phyloP scores from a whole-genome alignment of 2,329 filamentous ascomycete species.

The Claviceps sp. region DNA sequence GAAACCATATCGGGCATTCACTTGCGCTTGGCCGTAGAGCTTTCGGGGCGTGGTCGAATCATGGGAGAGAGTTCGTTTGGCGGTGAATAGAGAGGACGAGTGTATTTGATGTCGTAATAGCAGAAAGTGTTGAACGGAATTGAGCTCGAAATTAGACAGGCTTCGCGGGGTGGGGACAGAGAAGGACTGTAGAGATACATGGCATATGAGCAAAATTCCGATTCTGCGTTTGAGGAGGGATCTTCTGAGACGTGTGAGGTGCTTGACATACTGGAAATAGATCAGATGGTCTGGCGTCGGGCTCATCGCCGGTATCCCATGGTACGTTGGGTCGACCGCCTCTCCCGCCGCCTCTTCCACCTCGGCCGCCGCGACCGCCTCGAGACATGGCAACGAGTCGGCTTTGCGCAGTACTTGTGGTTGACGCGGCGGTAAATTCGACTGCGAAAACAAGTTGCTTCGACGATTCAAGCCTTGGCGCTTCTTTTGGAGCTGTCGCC shows the following conservation, averaged over 20 bases:
- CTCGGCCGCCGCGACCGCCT: slow-evolving; percentile 39
- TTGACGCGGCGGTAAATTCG: not conserved
- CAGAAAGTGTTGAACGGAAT: slow-evolving; percentile 37
- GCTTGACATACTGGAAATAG: slow-evolving; percentile 37
- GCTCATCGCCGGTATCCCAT: slow-evolving; percentile 40
- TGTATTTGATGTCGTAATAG: slow-evolving; percentile 44
- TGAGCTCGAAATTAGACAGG: slow-evolving; percentile 30
- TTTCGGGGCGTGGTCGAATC: slow-evolving; percentile 27
- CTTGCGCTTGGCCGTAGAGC: slow-evolving; percentile 43
- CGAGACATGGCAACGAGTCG: slow-evolving; percentile 29
- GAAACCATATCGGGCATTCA: slow-evolving; percentile 42
- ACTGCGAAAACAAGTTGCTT: not conserved
- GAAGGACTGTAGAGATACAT: slow-evolving; percentile 28
- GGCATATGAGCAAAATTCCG: not conserved
- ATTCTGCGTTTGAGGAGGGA: not conserved
- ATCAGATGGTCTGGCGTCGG: slow-evolving; percentile 44
- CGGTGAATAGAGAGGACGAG: slow-evolving; percentile 41
- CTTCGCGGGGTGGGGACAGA: slow-evolving; percentile 31
- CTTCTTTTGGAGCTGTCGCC: not conserved
- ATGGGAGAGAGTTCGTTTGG: slow-evolving; percentile 29
- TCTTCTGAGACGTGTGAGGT: not conserved
- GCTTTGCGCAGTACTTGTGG: not conserved
- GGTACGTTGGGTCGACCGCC: slow-evolving; percentile 34
- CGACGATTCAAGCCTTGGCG: not conserved
- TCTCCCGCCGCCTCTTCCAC: slow-evolving; percentile 32